Conservation (phyloP, 768 basidiomycete species). For the Leccinum pellstonianum region DNA sequence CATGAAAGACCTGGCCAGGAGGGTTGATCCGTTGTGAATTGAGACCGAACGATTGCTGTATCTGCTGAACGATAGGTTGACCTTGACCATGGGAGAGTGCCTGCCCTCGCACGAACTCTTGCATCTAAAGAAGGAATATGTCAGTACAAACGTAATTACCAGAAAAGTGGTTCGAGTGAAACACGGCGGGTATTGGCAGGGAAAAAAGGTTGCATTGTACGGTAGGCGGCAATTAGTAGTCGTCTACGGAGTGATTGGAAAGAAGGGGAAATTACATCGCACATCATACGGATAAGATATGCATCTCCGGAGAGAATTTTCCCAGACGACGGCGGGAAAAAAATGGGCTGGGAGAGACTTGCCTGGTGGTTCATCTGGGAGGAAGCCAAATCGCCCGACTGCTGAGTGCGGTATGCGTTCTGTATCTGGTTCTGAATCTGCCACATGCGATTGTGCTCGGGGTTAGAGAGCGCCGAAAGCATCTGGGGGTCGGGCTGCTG, state of each 20-base stretch:
- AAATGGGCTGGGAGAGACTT: constrained; percentile 29
- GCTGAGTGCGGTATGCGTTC: constrained; percentile 43
- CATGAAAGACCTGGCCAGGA: constrained; percentile 37
- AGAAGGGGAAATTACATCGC: constrained; percentile 20
- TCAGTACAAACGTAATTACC: constrained; percentile 24
- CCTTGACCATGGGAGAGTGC: constrained; percentile 40
- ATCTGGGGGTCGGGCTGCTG: constrained; percentile 40
- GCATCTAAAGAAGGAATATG: constrained; percentile 38
- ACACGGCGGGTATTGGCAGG: constrained; percentile 6
- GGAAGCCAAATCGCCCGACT: constrained; percentile 39
- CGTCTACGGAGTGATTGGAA: constrained; percentile 8
- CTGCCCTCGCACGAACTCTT: constrained; percentile 45
- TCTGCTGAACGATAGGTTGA: constrained; percentile 38
- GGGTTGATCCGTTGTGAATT: constrained; percentile 38
- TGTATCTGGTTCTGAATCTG: constrained; percentile 47
- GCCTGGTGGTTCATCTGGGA: constrained; percentile 48
- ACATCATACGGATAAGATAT: constrained; percentile 14
- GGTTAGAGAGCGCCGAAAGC: constrained; percentile 42
- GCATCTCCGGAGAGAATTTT: constrained; percentile 14
- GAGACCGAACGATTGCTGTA: constrained; percentile 45
- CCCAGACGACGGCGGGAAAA: constrained; percentile 19
- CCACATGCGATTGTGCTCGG: constrained; percentile 58
- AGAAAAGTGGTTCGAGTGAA: constrained; percentile 6
- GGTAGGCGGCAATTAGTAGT: constrained; percentile 15
- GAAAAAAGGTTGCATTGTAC: not conserved